Evolutionary conservation across 2,329 filamentous ascomycete genomes (phyloP).

Genomic region (Talaromyces sp.): DNA sequence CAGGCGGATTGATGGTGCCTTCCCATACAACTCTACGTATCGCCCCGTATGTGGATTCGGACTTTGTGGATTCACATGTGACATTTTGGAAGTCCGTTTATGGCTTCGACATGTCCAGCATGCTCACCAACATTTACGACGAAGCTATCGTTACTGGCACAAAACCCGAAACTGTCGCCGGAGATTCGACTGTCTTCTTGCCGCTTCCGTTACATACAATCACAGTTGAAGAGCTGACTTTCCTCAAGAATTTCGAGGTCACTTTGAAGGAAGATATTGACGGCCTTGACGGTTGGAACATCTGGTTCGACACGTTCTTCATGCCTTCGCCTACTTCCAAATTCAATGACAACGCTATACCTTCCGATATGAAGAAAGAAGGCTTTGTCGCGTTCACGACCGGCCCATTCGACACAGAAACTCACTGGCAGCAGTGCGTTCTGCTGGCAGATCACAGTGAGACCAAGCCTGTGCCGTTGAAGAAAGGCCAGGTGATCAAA

Average conservation of each 20-base stretch:
- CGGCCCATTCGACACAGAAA: constrained; percentile 67
- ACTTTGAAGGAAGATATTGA: constrained; percentile 58
- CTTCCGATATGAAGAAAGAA: constrained; percentile 56
- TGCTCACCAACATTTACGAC: constrained; percentile 76
- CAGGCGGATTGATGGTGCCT: constrained; percentile 77
- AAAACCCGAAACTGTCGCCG: constrained; percentile 49
- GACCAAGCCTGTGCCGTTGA: constrained; percentile 41
- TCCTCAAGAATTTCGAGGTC: constrained; percentile 62
- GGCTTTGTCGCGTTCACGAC: constrained; percentile 78
- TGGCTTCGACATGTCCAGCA: constrained; percentile 88
- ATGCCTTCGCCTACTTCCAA: constrained; percentile 51
- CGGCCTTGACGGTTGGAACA: constrained; percentile 73
- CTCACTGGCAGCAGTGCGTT: constrained; percentile 87
- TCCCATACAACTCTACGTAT: constrained; percentile 78
- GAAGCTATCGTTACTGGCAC: constrained; percentile 75
- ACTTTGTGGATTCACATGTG: constrained; percentile 71
- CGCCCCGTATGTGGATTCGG: constrained; percentile 70
- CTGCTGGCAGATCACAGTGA: constrained; percentile 59
- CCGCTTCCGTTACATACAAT: constrained; percentile 71
- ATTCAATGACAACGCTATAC: constrained; percentile 52
- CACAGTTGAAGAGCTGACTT: constrained; percentile 66
- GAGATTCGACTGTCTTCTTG: constrained; percentile 59
- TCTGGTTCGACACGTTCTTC: constrained; percentile 97
- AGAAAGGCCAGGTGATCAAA: constrained; percentile 53
- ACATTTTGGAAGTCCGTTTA: constrained; percentile 89